Base-by-base conservation (phyloP, 495 filamentous ascomycete species). In the Penicillium bialowiezense region DNA sequence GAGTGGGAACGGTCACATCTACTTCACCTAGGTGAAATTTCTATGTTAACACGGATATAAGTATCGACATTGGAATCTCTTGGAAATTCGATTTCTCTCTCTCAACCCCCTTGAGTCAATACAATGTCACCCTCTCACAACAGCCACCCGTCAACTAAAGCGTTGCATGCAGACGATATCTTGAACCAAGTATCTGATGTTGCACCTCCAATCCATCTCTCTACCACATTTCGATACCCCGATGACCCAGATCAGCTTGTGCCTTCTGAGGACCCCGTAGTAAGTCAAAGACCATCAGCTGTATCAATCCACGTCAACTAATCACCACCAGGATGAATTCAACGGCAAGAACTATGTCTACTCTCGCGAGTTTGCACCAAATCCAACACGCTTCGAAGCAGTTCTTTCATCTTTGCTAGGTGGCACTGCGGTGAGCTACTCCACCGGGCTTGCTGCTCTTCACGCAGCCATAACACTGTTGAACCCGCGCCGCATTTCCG, bases 141-240 rank as follows among this genome's bases (percentile, higher is more conserved):
- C 10, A 46, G 24, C 24, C 60, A 58, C 17, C 56, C 51, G 14
- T 33, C 60, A 5, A 63, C 57, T 17, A 55, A 55, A 36, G 60
- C 60, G 13, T 48, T 96, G 51, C 90, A 96, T 64, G 88, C 85
- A 32, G 90, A 92, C 55, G 88, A 95, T 68, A 67, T 68, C 55
- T 74, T 90, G 52, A 85, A 86, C 67, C 62, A 67, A 44, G 78
- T 78, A 58, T 73, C 75, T 37, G 87, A 89, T 56, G 85, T 95
- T 33, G 86, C 90, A 20, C 89, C 90, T 20, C 75, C 89, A 3
- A 77, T 95, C 57, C 90, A 93, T 64, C 77, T 90, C 48, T 89
- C 88, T 15, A 91, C 90, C 4, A 95, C 81, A 15, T 95, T 86
- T 71, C 80, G 88, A 55, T 95, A 93, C 62, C 69, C 77, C 28